Percentiles rank a stretch among this genome's conserved stretches.
Conservation (phyloP, 306 rosid genomes). For the Quercus berberidifolia region DNA sequence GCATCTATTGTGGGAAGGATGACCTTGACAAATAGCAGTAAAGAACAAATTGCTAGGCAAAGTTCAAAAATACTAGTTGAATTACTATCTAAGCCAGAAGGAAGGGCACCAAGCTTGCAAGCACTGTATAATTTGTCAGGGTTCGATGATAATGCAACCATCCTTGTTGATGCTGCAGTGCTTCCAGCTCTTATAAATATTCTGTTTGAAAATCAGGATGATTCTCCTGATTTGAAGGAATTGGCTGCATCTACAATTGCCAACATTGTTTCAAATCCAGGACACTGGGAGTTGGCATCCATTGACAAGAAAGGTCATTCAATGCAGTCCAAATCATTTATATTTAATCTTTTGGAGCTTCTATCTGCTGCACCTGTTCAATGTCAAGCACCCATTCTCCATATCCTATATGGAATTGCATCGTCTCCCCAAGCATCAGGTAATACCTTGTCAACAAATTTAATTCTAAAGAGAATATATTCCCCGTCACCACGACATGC, state of each 20-base stretch:
- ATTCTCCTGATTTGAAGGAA: conserved; percentile 33
- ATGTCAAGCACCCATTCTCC: conserved; percentile 46
- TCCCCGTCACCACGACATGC: not conserved
- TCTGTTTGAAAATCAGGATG: conserved; percentile 36
- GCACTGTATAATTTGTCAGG: conserved; percentile 56
- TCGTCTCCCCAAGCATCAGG: conserved; percentile 65
- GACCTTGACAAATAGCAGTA: conserved; percentile 53
- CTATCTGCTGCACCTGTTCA: conserved; percentile 23
- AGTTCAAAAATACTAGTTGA: conserved; percentile 43
- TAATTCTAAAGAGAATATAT: not conserved
- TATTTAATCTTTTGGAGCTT: conserved; percentile 29
- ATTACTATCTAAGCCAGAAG: conserved; percentile 44
- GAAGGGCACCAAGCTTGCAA: conserved; percentile 48
- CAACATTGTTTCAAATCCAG: conserved; percentile 56
- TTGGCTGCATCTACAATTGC: conserved; percentile 53
- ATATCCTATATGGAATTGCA: conserved; percentile 46
- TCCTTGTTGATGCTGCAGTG: conserved; percentile 45
- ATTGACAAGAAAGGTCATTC: conserved; percentile 48
- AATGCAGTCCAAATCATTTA: conserved; percentile 49
- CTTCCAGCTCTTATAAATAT: conserved; percentile 45
- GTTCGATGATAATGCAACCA: conserved; percentile 50
- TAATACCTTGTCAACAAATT: conserved; percentile 13
- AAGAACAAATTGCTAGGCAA: conserved; percentile 57
- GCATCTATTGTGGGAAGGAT: conserved; percentile 53
- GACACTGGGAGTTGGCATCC: conserved; percentile 65